Evolutionary conservation across 495 filamentous ascomycete species (phyloP), one percentile per base, ranked within the genome.

Genomic region (Daldinia childiae): DNA sequence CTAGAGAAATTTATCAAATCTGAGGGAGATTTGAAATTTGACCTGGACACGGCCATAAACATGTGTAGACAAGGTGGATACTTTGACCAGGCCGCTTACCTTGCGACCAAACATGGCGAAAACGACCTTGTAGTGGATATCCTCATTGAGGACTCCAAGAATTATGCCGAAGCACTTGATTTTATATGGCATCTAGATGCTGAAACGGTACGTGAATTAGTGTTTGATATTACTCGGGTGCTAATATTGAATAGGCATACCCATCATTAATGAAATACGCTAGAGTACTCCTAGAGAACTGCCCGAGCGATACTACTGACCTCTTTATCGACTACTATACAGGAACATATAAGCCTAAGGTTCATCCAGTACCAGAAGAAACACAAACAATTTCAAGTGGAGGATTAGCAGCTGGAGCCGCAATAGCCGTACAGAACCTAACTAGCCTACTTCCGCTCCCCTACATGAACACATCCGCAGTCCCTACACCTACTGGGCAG

Each of bases 41-140:
- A 99, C 80, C 83, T 98, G 7, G 95, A 98, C 67, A 99, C 96
- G 6, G 96, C 96, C 2, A 99, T 98, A 57, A 88, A 90, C 4
- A 98, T 99, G 95, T 99, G 95, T 73, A 89, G 96, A 17, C 95
- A 99, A 81, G 96, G 94, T 24, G 94, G 96, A n/a, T 99, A 99
- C 78, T 95, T 90, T 76, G 93, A 97, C 68, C 95, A 99, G 81
- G 95, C 95, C 7, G 96, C 95, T 2, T 98, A 95, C 75, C 86
- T 99, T 52, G 95, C 95, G 11, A 92, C 93, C 61, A 96, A 97
- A 76, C 94, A 98, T 75, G 89, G 92, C 6, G 96, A 99, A 75
- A 92, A 95, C 73, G 94, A 97, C 34, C 86, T 97, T 64, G 95
- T 99, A 1, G 90, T 98, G 9, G 93, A 97, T 77, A 97, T 99